Evolutionary conservation across 2,329 filamentous ascomycete genomes (phyloP).

Genomic region (Monilinia polystroma): DNA sequence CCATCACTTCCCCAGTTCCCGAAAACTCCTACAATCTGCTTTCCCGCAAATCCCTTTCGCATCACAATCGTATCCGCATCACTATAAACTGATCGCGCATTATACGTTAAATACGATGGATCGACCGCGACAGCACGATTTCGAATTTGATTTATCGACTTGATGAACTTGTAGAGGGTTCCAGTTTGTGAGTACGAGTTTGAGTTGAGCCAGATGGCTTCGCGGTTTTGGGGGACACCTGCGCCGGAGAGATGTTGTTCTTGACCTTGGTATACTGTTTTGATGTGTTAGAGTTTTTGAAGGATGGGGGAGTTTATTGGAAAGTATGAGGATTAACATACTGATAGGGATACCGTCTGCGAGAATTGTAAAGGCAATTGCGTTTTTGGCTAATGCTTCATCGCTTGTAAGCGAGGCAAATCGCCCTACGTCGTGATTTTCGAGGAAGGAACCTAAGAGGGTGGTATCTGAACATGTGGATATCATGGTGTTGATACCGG

Average conservation of each 20-base stretch:
- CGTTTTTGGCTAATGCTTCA: slow-evolving; percentile 45
- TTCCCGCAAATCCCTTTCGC: slow-evolving; percentile 32
- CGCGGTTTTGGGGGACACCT: slow-evolving; percentile 45
- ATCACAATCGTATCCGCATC: slow-evolving; percentile 35
- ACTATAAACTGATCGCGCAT: slow-evolving; percentile 34
- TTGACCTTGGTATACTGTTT: slow-evolving; percentile 50
- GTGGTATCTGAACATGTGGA: slow-evolving; percentile 41
- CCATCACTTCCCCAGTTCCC: slow-evolving; percentile 19
- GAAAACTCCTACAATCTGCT: not conserved
- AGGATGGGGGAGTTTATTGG: not conserved
- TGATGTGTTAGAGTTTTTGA: too few relatives aligned
- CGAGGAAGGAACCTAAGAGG: slow-evolving; percentile 45
- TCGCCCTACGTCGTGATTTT: slow-evolving; percentile 39
- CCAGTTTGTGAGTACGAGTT: slow-evolving; percentile 42
- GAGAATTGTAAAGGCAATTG: slow-evolving; percentile 51
- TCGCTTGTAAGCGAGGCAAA: slow-evolving; percentile 35
- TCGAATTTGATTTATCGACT: slow-evolving; percentile 34
- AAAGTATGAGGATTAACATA: slow-evolving; percentile 18
- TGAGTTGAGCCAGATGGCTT: slow-evolving; percentile 46
- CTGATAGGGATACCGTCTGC: slow-evolving; percentile 52
- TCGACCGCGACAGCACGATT: slow-evolving; percentile 35
- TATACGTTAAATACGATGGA: slow-evolving; percentile 32
- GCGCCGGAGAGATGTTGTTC: slow-evolving; percentile 50
- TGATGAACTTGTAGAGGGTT: slow-evolving; percentile 44
- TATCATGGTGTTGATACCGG: slow-evolving; percentile 36